A percentile compares a stretch with the other conserved stretches of the same genome.
These are phyloP conservation scores for Volvox carteri DNA, from an alignment of 163 green algal species.

Conservation along the genomic window DNA sequence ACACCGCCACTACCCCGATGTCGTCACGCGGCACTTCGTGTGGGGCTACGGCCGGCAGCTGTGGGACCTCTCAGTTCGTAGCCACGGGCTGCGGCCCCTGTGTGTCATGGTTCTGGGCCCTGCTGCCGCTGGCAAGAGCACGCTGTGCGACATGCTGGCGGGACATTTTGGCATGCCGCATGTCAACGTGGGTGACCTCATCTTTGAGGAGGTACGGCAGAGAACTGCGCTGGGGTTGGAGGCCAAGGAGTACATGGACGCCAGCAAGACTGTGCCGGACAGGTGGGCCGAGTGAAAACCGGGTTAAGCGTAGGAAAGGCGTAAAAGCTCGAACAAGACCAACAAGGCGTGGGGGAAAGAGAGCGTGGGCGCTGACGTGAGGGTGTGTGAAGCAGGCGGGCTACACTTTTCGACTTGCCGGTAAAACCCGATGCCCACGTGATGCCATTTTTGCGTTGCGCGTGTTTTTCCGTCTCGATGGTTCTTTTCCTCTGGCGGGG, in stretches of 20 bases:
- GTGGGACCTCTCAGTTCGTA: constrained; percentile 73
- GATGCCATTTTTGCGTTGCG: too few species aligned
- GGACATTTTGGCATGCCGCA: constrained; percentile 72
- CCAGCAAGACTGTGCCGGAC: constrained; percentile 81
- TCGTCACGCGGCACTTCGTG: constrained; percentile 74
- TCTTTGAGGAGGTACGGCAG: constrained; percentile 76
- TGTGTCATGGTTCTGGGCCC: constrained; percentile 74
- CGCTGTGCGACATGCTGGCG: constrained; percentile 66
- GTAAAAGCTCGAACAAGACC: too few species aligned
- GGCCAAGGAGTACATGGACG: constrained; percentile 80
- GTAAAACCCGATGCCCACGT: too few species aligned
- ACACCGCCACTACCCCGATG: constrained; percentile 67
- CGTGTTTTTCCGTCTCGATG: too few species aligned
- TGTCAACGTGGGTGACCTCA: constrained; percentile 80
- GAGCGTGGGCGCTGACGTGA: too few species aligned
- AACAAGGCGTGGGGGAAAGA: too few species aligned
- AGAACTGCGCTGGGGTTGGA: constrained; percentile 70
- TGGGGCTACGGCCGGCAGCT: constrained; percentile 83
- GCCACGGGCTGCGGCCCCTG: constrained; percentile 73
- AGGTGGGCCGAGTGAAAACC: too few species aligned
- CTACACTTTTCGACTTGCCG: too few species aligned
- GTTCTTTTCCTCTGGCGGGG: too few species aligned
- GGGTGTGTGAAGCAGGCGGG: too few species aligned
- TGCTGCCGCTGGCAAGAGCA: constrained; percentile 79
- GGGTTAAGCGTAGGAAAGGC: too few species aligned